These are phyloP conservation scores for Lentinula raphanica DNA, from an alignment of 768 basidiomycete species.

Conservation along the genomic window DNA sequence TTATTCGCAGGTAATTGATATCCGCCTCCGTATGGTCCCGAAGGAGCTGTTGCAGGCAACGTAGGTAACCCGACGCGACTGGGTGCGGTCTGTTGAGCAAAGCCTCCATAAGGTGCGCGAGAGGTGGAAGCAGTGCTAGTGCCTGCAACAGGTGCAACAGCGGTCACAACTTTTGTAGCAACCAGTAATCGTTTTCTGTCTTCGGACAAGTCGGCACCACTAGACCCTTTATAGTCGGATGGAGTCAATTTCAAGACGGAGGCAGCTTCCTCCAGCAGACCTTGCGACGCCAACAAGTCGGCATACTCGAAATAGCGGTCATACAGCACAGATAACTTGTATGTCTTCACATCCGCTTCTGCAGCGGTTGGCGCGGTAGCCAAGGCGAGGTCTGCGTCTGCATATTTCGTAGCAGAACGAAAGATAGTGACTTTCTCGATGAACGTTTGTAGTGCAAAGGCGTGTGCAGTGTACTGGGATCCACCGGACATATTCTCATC, in stretches of 20 bases:
- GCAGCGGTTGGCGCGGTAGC: conserved; percentile 27
- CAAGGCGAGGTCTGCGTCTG: conserved; percentile 61
- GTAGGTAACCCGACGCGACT: conserved; percentile 4
- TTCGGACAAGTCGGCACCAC: conserved; percentile 31
- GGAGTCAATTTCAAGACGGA: conserved; percentile 79
- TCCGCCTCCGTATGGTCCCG: conserved; percentile 7
- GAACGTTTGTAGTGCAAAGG: conserved; percentile 84
- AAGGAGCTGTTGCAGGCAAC: conserved; percentile 9
- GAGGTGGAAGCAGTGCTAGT: conserved; percentile 4
- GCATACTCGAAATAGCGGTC: conserved; percentile 96
- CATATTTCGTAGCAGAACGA: conserved; percentile 77
- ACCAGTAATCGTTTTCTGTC: conserved; percentile 35
- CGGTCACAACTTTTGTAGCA: conserved; percentile 26
- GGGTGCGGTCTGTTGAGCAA: background rate
- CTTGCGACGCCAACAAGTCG: conserved; percentile 84
- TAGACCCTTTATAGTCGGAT: conserved; percentile 60
- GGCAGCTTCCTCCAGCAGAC: conserved; percentile 79
- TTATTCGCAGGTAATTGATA: background rate
- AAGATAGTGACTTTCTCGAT: conserved; percentile 97
- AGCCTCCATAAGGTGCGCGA: background rate
- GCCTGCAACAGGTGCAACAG: conserved; percentile 9
- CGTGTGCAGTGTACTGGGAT: conserved; percentile 74
- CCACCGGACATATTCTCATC: conserved; percentile 35
- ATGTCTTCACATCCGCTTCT: conserved; percentile 52
- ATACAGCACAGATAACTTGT: conserved; percentile 82